Conservation (phyloP, 768 basidiomycete genomes). For the Antrodiella citrinella region DNA sequence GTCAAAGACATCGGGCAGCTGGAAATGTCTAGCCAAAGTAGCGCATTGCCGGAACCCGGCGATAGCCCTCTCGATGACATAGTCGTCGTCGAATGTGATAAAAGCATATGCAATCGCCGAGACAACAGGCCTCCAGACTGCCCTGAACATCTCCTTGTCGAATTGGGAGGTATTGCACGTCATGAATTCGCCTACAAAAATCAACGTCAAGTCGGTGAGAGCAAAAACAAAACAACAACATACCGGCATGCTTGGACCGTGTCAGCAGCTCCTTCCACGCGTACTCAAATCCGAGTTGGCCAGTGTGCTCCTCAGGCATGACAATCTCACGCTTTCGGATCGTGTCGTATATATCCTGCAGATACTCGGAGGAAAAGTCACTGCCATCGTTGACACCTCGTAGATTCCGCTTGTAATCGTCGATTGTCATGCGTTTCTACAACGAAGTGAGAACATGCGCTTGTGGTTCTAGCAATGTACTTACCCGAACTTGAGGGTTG, state of each 20-base stretch:
- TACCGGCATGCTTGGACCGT: conserved; percentile 70
- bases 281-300: conserved; percentile 95
- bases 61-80: conserved; percentile 90
- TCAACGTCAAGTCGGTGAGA: conserved; percentile 22
- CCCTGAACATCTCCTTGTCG: conserved; percentile 89
- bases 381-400: conserved; percentile 83
- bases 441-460: conserved; percentile 4
- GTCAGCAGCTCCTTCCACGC: conserved; percentile 95
- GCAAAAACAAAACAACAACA: conserved; percentile 34
- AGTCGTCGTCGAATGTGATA: conserved; percentile 93
- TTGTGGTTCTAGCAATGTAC: conserved; percentile 17
- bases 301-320: conserved; percentile 96
- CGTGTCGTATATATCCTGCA: conserved; percentile 91
- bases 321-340: conserved; percentile 93
- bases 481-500: conserved; percentile 84
- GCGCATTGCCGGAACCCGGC: conserved; percentile 97
- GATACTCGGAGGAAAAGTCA: conserved; percentile 79
- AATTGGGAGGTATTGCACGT: conserved; percentile 74
- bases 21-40: conserved; percentile 82
- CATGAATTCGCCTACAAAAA: conserved; percentile 63
- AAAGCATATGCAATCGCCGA: conserved; percentile 96
- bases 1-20: conserved; percentile 92
- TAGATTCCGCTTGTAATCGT: conserved; percentile 89
- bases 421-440: conserved; percentile 93
- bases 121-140: conserved; percentile 88